Evolutionary conservation across 176 grass and related monocot genomes (phyloP), one percentile per base, ranked within the genome.

Genomic region (Cenchrus purpureus): DNA sequence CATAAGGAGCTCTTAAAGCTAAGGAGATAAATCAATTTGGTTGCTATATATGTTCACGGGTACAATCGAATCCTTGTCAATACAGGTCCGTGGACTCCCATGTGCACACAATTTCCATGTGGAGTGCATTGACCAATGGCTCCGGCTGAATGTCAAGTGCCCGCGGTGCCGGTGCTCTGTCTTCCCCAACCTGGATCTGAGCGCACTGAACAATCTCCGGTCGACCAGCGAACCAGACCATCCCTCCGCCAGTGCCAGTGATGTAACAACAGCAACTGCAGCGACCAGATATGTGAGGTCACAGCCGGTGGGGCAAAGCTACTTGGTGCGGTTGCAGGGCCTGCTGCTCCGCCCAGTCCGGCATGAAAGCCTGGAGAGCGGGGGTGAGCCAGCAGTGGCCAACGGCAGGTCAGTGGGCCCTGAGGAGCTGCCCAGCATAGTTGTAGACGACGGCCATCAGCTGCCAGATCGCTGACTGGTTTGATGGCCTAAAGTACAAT

Each of bases 101-200:
- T 98, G 97, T 40, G 97, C 93, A 4, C 97, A 98, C 82, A 98
- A 98, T 85, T 95, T 98, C 88, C 97, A 98, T 62, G 93, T 98
- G 45, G 93, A 94, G 68, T 98, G 96, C 87, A 94, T 98, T 14
- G 93, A 98, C 72, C 93, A 98, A 49, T 98, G 96, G 96, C 89
- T 98, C 40, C 86, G 96, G 66, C 55, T 98, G 78, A 98, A 98
- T 15, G 91, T 98, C 37, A 98, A 98, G 54, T 98, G 97, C 71
- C 97, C 97, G 1, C 89, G 97, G 64, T 99, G 97, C 78, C 81
- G 97, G 20, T 99, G 94, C 70, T 99, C 97, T 0, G 97, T 99
- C 12, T 99, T 99, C 82, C 97, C 97, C 61, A 99, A 98, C 80
- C 86, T 98, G 1, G 97, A 98, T 80, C 67, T 98, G 46, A 98